phyloP scores from a whole-genome alignment of 2,329 filamentous ascomycete genomes.

The Aureobasidium lini region DNA sequence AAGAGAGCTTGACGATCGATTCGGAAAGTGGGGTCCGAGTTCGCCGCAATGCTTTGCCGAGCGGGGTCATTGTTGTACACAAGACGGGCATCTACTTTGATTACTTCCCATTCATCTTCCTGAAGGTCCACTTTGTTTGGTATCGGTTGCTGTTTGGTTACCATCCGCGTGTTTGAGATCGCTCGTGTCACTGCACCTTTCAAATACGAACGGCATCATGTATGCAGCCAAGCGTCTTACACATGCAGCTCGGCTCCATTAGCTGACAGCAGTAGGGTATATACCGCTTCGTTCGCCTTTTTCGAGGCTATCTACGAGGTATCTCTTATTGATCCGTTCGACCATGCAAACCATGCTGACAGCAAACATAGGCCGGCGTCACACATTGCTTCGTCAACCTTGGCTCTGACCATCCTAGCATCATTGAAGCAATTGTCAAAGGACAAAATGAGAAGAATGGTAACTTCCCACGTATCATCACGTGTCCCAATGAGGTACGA shows the following conservation, averaged over 20 bases:
- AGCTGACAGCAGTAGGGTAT: constrained; percentile 31
- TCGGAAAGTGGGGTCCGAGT: constrained; percentile 4
- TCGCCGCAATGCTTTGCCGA: not conserved
- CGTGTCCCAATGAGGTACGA: constrained; percentile 68
- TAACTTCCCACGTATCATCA: constrained; percentile 65
- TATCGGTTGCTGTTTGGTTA: not conserved
- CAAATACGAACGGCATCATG: not conserved
- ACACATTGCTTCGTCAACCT: constrained; percentile 59
- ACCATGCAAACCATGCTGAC: not conserved
- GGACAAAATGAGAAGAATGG: constrained; percentile 59
- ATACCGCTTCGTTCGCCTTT: constrained; percentile 74
- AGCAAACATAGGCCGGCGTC: constrained; percentile 40
- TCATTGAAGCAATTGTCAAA: constrained; percentile 74
- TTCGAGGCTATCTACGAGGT: constrained; percentile 74
- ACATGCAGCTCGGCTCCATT: not conserved
- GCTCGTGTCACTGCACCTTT: not conserved
- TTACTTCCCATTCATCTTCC: not conserved
- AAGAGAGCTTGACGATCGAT: not conserved
- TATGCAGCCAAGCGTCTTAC: not conserved
- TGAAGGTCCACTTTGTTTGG: not conserved
- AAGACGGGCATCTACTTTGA: not conserved
- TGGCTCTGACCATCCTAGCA: constrained; percentile 66
- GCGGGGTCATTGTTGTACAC: constrained; percentile 2
- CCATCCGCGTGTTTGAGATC: not conserved
- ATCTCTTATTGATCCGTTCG: constrained; percentile 13